phyloP scores from a whole-genome alignment of 352 stramenopile genomes.

The Globisporangium perplexum region DNA sequence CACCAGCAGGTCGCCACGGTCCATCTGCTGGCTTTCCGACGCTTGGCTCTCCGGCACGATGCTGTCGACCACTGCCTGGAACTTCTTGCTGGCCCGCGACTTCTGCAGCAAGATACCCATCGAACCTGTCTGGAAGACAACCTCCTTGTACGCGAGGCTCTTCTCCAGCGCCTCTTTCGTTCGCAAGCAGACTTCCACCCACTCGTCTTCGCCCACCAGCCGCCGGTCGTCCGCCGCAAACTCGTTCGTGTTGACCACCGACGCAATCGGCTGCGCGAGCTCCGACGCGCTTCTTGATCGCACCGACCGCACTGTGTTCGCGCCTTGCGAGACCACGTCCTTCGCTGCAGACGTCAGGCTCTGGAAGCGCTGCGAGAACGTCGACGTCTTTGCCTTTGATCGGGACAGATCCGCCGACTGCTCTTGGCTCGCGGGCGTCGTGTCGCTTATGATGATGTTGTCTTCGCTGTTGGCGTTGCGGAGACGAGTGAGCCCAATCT shows the following conservation, averaged over 20 bases:
- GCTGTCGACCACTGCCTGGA: constrained; percentile 72
- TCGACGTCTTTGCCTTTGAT: constrained; percentile 30
- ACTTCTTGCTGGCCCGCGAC: constrained; percentile 55
- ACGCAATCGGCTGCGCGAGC: not conserved
- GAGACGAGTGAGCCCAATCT: constrained; percentile 41
- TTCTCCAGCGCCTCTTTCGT: constrained; percentile 47
- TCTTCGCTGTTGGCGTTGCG: constrained; percentile 30
- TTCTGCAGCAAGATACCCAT: constrained; percentile 82
- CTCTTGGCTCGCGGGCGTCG: not conserved
- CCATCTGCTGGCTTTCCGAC: constrained; percentile 55
- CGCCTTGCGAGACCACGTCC: constrained; percentile 40
- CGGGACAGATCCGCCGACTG: not conserved
- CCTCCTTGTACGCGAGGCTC: constrained; percentile 47
- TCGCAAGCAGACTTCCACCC: constrained; percentile 64
- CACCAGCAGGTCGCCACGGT: constrained; percentile 66
- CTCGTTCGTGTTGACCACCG: not conserved
- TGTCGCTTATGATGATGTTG: constrained; percentile 9
- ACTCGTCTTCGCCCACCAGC: constrained; percentile 57
- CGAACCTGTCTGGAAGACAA: constrained; percentile 60
- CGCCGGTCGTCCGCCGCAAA: constrained; percentile 19
- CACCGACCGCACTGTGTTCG: constrained; percentile 14
- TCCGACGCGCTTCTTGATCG: constrained; percentile 3
- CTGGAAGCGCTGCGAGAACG: constrained; percentile 59
- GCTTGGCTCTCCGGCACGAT: constrained; percentile 79
- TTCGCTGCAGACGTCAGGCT: constrained; percentile 65